Conservation (phyloP, 805 yeast genomes). For the Yarrowia yakushimensis region DNA sequence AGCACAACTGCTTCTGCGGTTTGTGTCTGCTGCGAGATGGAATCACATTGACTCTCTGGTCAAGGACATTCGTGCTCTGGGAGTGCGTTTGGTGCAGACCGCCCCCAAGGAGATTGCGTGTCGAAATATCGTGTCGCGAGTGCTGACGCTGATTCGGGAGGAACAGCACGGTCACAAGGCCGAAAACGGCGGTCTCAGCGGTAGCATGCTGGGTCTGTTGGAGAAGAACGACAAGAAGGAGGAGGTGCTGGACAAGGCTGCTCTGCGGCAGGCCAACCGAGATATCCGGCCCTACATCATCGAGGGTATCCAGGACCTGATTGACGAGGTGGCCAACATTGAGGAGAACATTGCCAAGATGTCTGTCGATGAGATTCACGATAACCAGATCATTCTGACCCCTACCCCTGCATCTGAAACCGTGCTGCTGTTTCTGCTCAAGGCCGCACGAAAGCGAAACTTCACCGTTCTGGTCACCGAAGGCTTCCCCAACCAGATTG, state of each 20-base stretch:
- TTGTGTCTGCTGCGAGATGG: conserved; percentile 89
- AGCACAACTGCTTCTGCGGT: conserved; percentile 80
- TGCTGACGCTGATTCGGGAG: conserved; percentile 80
- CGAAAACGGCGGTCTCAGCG: conserved; percentile 33
- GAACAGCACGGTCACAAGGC: conserved; percentile 57
- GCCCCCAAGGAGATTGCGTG: conserved; percentile 86
- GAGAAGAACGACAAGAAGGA: conserved; percentile 40
- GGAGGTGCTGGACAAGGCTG: conserved; percentile 29
- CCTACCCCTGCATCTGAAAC: conserved; percentile 95
- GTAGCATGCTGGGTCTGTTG: conserved; percentile 83
- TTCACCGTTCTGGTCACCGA: conserved; percentile 89
- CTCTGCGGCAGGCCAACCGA: conserved; percentile 30
- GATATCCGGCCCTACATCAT: conserved; percentile 83
- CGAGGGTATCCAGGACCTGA: conserved; percentile 86
- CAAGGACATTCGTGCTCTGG: conserved; percentile 66
- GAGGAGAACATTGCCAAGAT: conserved; percentile 88
- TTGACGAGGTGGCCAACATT: conserved; percentile 85
- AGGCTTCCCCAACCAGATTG: conserved; percentile 84
- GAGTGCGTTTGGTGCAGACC: conserved; percentile 61
- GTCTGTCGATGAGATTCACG: conserved; percentile 92
- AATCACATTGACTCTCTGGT: conserved; percentile 69
- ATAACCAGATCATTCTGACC: conserved; percentile 63
- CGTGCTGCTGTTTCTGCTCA: conserved; percentile 76
- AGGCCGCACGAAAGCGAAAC: conserved; percentile 84
- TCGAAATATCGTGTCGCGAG: conserved; percentile 89